Base-by-base conservation (phyloP, 2,329 filamentous ascomycete genomes). In the Gaeumannomyces tritici region DNA sequence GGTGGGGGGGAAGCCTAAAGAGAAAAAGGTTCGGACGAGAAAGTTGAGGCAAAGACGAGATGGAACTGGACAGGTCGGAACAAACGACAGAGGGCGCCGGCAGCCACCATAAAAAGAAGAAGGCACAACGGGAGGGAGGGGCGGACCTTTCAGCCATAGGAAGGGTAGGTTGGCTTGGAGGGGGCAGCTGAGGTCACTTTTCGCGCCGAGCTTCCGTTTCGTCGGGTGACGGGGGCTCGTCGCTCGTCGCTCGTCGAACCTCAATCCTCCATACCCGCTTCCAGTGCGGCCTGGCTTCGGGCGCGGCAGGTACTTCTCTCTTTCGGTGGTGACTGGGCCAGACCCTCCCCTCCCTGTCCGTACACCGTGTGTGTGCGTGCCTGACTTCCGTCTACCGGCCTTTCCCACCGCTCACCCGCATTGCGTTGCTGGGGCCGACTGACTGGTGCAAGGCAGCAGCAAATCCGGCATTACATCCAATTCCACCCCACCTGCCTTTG, bases 401-500 rank as follows among this genome's bases (percentile, higher is more conserved):
- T 51, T 51, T 51, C 2, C 42, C 21, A 51, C 42, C 42, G 42
- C 42, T 51, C 21, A 11, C 35, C 21, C 13, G 35, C 35, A 42
- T 21, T 12, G 13, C 13, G 35, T 21, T 12, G 42, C 6, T 11
- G 21, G 42, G 9, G 42, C 21, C 24, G 42, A 51, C 42, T 51
- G 42, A 24, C 42, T 51, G 21, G 42, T 9, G 42, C 42, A 51
- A 21, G 42, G 42, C 42, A 51, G 42, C 42, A 51, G 18, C 42
- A 51, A n/a, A n/a, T n/a, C n/a, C n/a, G n/a, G n/a, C n/a, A n/a
- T n/a, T n/a, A n/a, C n/a, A n/a, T n/a, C n/a, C n/a, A n/a, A 51
- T 51, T 42, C 35, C 35, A 35, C 42, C 42, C 42, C 42, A 69
- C 57, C 8, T 28, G 31, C 56, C 56, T 24, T n/a, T 55, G 47